A percentile compares a stretch with the other conserved stretches of the same genome.
phyloP scores from a whole-genome alignment of 768 basidiomycete species.

The Lentinula lateritia region DNA sequence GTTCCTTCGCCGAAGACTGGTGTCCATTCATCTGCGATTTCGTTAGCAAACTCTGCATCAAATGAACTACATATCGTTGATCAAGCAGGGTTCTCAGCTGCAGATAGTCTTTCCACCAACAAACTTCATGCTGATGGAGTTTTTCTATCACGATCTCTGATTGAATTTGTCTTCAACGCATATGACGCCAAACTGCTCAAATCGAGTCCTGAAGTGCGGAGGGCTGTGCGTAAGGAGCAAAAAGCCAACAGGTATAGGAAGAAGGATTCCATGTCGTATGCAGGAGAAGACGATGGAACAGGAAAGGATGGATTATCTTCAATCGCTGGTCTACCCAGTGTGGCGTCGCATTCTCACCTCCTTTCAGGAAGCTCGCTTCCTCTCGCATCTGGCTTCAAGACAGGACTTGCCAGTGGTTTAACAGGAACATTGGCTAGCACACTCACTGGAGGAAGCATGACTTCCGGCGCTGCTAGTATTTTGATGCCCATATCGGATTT shows the following conservation, averaged over 20 bases:
- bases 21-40: conserved; percentile 4
- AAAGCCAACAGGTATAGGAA: background rate
- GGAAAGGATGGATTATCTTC: conserved; percentile 1
- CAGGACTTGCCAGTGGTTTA: background rate
- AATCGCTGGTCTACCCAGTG: background rate
- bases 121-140: conserved; percentile 5
- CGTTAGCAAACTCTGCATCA: background rate
- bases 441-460: conserved; percentile 14
- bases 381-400: conserved; percentile 1
- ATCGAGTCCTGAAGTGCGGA: background rate
- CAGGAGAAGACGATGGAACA: background rate
- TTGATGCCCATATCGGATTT: conserved; percentile 48
- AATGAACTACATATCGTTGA: background rate
- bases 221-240: conserved; percentile 2
- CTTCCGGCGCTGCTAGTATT: conserved; percentile 33
- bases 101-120: conserved; percentile 12
- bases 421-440: conserved; percentile 6
- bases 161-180: conserved; percentile 40
- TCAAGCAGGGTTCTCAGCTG: conserved; percentile 8
- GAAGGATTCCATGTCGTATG: background rate
- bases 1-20: conserved; percentile 1
- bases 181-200: conserved; percentile 36
- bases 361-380: background rate
- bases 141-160: conserved; percentile 38
- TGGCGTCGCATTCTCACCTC: background rate